Conservation (phyloP, 257 asterid species). For the Striga asiatica region DNA sequence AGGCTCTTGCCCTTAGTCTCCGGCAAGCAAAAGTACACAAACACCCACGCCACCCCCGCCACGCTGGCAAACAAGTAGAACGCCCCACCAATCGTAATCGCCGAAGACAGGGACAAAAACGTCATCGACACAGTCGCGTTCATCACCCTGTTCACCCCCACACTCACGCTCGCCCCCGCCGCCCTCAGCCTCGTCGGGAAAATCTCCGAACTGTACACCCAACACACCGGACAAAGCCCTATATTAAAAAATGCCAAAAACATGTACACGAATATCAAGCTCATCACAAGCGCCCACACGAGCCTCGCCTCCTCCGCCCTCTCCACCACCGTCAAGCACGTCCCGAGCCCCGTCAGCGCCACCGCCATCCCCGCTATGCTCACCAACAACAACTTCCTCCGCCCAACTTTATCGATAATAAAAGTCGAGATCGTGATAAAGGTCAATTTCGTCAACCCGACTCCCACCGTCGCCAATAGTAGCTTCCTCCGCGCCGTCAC, state of each 20-base stretch:
- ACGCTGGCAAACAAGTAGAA: conserved; percentile 40
- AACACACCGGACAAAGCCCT: conserved; percentile 71
- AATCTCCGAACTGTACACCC: conserved; percentile 75
- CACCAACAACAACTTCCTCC: conserved; percentile 38
- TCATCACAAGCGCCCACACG: conserved; percentile 39
- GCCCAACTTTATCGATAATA: conserved; percentile 44
- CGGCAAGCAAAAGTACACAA: conserved; percentile 47
- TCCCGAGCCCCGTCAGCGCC: conserved; percentile 38
- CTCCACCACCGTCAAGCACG: conserved; percentile 39
- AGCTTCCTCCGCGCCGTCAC: conserved; percentile 27
- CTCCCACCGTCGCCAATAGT: conserved; percentile 45
- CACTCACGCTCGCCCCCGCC: conserved; percentile 52
- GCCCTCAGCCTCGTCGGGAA: conserved; percentile 52
- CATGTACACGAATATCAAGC: conserved; percentile 35
- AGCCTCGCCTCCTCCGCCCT: conserved; percentile 20
- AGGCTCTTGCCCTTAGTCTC: conserved; percentile 60
- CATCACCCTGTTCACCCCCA: conserved; percentile 58
- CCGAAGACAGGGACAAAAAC: conserved; percentile 37
- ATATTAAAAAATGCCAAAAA: conserved; percentile 51
- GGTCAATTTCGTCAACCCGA: conserved; percentile 43
- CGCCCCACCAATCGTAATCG: conserved; percentile 54
- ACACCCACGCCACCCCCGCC: conserved; percentile 43
- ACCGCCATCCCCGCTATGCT: conserved; percentile 52
- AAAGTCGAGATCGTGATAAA: conserved; percentile 42
- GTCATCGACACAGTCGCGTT: conserved; percentile 69